Base-by-base conservation (phyloP, 1,284 basidiomycete species). In the Peniophora sp. region DNA sequence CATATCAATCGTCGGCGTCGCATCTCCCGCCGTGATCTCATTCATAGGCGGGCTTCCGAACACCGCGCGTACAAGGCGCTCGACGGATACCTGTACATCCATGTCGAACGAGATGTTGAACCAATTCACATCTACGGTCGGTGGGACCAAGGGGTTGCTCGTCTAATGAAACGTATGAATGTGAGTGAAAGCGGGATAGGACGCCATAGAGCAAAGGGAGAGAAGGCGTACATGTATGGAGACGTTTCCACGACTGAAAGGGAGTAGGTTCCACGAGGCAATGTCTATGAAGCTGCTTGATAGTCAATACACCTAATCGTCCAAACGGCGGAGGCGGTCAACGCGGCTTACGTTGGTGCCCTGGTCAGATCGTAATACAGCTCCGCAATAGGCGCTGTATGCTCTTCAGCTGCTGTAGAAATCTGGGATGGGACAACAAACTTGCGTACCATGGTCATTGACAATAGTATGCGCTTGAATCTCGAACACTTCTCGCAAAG, bases 241-340 rank as follows among this genome's bases (percentile, higher is more conserved):
- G 43, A 80, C 74, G 39, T 60, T 70, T 9, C 78, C 78, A 24
- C 77, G 63, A 60, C 72, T 74, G 65, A 79, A 80, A 2, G 77
- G 77, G 8, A 80, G 69, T 10, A 80, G 67, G 47, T 71, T 69
- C 77, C 78, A 80, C 64, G 73, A 69, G 54, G 70, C 65, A 50
- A 79, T 72, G 2, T 75, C 75, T 19, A 77, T 53, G 34, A 61
- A 68, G 49, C 73, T 73, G 52, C 10, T 52, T n/a, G n/a, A 16
- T 14, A 19, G 44, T 3, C 6, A 32, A 12, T 32, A 32, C 12
- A 32, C 27, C 27, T 32, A 32, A 32, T 5, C 5, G 5, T 12
- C 27, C 19, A 34, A 45, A n/a, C 6, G 24, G 24, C n/a, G n/a
- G 8, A 8, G 44, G 20, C 19, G n/a, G n/a, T n/a, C n/a, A n/a